Percentiles rank a stretch among this genome's conserved stretches.
phyloP scores from a whole-genome alignment of 257 asterid genomes.

The Capsicum chinense region DNA sequence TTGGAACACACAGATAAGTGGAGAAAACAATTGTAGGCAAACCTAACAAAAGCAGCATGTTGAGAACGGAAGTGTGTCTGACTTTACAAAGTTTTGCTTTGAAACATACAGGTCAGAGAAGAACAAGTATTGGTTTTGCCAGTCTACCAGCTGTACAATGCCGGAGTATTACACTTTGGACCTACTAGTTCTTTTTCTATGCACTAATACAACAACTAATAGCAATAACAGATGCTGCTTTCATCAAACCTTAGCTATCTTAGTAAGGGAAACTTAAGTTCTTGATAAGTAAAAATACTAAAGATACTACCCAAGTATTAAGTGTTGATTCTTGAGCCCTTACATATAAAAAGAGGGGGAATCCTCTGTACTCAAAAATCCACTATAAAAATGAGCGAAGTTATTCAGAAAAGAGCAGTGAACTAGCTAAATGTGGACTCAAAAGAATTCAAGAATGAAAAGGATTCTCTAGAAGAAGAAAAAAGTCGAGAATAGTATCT shows the following conservation, averaged over 20 bases:
- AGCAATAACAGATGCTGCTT: background rate
- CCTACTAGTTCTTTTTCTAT: background rate
- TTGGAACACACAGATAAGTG: background rate
- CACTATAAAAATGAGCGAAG: background rate
- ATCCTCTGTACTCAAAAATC: background rate
- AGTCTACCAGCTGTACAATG: background rate
- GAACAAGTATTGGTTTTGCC: background rate
- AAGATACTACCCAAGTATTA: background rate
- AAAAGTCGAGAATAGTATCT: background rate
- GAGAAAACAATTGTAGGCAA: background rate
- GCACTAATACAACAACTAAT: background rate
- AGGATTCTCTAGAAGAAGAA: background rate
- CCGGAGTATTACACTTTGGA: background rate
- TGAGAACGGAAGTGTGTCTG: background rate
- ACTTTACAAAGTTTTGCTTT: background rate
- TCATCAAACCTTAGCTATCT: background rate
- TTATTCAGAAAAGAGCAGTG: background rate
- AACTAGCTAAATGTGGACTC: background rate
- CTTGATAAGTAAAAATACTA: background rate
- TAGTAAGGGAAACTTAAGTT: background rate
- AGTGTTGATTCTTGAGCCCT: background rate
- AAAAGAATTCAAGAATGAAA: background rate
- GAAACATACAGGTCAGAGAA: background rate
- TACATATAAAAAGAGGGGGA: background rate
- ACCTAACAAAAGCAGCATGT: background rate